Base-by-base conservation (phyloP, 148 eudicot species). In the Heliosperma pusillum region DNA sequence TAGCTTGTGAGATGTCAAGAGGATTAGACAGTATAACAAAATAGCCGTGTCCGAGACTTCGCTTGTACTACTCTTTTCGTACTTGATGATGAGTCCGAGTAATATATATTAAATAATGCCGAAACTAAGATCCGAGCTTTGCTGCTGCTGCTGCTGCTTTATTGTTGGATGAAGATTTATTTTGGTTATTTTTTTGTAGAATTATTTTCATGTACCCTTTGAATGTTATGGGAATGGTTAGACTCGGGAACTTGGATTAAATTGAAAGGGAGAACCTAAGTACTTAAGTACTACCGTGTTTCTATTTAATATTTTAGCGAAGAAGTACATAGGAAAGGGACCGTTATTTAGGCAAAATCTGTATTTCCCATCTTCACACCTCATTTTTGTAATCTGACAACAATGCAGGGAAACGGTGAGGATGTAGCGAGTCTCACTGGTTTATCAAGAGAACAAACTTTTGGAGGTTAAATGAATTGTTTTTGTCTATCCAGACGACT, bases 341-440 rank as follows among this genome's bases (percentile, higher is more conserved):
- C 5, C 15, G 60, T 52, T 58, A 70, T 8, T 70, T 50, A 25
- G 22, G 42, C 16, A 21, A 21, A 15, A 11, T 50, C 1, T 52
- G 56, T 40, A 19, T 29, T 25, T 2, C 11, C 24, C 30, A 6
- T 70, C 20, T 66, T 22, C 26, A 30, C 59, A 26, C 25, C 19
- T 20, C 24, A 20, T 9, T 16, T 36, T 52, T 66, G n/a, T 12
- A 13, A 47, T 74, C 59, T 45, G 68, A 65, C 58, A 68, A 68
- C 52, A 60, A 75, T 70, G 73, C 73, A 93, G 97, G 86, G 76
- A 66, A 82, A 72, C 36, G 82, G 78, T 69, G 84, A 83, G 70
- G 89, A 81, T 73, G 81, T 75, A 74, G 68, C 75, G 44, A 83
- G 79, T 77, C 42, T 85, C 29, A 77, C 89, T 42, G 90, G 91